Percentiles rank a stretch among this genome's conserved stretches.
phyloP scores from a whole-genome alignment of 75 land plant species.

The Isoetes taiwanensis region DNA sequence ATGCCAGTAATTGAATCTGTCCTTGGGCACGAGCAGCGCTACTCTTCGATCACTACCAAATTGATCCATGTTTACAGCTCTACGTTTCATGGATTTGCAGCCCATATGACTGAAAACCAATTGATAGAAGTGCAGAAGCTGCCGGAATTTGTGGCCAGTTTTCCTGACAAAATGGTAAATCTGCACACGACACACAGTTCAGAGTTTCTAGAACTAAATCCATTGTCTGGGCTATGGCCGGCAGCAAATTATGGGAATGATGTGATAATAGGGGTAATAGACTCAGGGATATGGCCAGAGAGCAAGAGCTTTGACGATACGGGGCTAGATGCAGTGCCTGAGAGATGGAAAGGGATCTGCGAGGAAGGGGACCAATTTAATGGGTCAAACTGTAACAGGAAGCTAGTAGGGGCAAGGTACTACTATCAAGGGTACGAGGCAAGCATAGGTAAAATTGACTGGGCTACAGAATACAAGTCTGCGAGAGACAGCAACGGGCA shows the following conservation, averaged over 20 bases:
- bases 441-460: background rate
- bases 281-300: slow-evolving; percentile 85
- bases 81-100: background rate
- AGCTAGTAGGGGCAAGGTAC: slow-evolving; percentile 3
- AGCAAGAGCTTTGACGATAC: slow-evolving; percentile 52
- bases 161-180: background rate
- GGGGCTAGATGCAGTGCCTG: slow-evolving; percentile 47
- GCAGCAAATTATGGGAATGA: slow-evolving; percentile 22
- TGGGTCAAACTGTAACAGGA: slow-evolving; percentile 47
- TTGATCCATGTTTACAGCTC: background rate
- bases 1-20: too few relatives aligned
- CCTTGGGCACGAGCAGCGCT: too few relatives aligned
- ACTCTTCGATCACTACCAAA: too few relatives aligned
- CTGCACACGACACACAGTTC: slow-evolving; percentile 6
- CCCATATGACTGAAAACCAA: background rate
- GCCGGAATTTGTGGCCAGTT: background rate
- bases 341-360: slow-evolving; percentile 64
- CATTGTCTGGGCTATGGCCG: slow-evolving; percentile 16
- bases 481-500: background rate
- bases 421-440: slow-evolving; percentile 4
- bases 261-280: slow-evolving; percentile 55
- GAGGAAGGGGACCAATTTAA: slow-evolving; percentile 37
- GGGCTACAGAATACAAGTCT: background rate
- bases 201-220: background rate
- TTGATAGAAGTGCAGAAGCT: background rate